These are phyloP conservation scores for Melastoma malabathricum DNA, from an alignment of 345 rosid genomes.

Conservation along the genomic window DNA sequence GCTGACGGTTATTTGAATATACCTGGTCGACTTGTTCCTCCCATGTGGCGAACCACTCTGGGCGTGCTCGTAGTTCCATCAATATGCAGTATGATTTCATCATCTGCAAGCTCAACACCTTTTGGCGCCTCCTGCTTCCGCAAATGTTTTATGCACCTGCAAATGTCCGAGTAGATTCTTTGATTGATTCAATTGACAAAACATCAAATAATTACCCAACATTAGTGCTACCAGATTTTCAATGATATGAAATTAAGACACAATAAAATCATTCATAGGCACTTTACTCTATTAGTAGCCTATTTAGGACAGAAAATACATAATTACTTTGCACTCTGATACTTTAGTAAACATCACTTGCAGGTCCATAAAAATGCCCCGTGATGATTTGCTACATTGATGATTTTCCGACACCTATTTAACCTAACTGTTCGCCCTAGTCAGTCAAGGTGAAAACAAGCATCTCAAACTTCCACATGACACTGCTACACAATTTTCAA, in stretches of 20 bases:
- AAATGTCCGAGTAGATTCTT: background rate
- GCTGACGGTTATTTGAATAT: slow-evolving; percentile 1
- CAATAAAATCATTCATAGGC: too few relatives aligned
- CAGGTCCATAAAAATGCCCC: too few relatives aligned
- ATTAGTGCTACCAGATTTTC: background rate
- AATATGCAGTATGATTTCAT: slow-evolving; percentile 77
- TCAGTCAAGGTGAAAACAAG: background rate
- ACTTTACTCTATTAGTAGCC: too few relatives aligned
- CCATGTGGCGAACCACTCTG: slow-evolving; percentile 74
- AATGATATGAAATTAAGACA: background rate
- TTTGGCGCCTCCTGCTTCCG: slow-evolving; percentile 60
- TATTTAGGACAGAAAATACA: too few relatives aligned
- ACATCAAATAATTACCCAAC: background rate
- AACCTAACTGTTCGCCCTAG: background rate
- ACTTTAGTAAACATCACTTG: too few relatives aligned
- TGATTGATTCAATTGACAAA: background rate
- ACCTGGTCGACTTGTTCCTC: slow-evolving; percentile 92
- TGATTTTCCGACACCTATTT: background rate
- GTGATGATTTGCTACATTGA: too few relatives aligned
- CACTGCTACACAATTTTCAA: background rate
- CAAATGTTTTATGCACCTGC: slow-evolving; percentile 62
- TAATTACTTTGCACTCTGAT: too few relatives aligned
- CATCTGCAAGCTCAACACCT: slow-evolving; percentile 61
- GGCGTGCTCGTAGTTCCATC: slow-evolving; percentile 80
- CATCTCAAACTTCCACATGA: background rate